Evolutionary conservation across 139 green algal species (phyloP).

Genomic region (Limnomonas spitsbergensis): DNA sequence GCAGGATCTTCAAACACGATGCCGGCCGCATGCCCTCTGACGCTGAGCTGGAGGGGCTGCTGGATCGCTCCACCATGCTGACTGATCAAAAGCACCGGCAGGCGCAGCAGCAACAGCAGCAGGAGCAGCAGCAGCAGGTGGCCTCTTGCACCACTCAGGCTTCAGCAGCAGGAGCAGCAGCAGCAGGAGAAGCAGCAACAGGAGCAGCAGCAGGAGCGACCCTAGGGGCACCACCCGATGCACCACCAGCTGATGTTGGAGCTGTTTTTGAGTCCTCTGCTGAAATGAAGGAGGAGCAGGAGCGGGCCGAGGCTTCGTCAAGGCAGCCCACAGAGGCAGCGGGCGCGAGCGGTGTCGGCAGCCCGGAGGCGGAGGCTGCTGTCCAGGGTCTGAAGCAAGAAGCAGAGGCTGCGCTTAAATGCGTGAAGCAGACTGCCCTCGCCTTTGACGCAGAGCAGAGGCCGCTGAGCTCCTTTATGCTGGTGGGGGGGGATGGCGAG

Average conservation of each 20-base stretch:
- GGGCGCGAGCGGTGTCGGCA: not conserved
- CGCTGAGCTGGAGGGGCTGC: constrained; percentile 59
- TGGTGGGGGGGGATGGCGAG: no score
- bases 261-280: no score
- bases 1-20: constrained; percentile 43
- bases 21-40: constrained; percentile 35
- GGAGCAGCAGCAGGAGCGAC: no score
- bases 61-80: constrained; percentile 39
- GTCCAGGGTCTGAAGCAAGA: no score
- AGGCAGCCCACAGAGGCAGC: not conserved
- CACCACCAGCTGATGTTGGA: no score
- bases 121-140: not conserved
- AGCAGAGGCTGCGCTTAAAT: not conserved
- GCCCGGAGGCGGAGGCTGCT: not conserved
- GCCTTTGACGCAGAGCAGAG: not conserved
- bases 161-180: not conserved
- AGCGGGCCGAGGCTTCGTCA: no score
- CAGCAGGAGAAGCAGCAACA: no score
- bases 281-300: no score
- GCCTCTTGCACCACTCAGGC: no score
- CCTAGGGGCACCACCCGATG: no score
- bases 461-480: not conserved
- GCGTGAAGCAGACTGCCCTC: not conserved
- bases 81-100: no score
- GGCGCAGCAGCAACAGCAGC: not conserved